These are phyloP conservation scores for Zanthoxylum bungeanum DNA, from an alignment of 345 rosid genomes.

Conservation along the genomic window DNA sequence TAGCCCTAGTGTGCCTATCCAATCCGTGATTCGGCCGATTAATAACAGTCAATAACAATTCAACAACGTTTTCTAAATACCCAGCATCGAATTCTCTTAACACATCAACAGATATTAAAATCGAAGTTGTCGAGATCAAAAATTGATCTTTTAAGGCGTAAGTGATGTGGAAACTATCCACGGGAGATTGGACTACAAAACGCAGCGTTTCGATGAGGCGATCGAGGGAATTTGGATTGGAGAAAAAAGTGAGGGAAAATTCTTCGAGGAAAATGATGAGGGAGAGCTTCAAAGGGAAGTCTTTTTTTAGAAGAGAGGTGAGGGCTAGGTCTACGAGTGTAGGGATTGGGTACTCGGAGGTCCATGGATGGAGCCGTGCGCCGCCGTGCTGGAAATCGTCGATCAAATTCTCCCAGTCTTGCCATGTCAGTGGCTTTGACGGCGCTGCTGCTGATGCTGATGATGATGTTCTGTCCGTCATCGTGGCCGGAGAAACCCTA, in stretches of 20 bases:
- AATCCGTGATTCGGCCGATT: conserved; percentile 88
- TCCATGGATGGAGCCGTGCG: conserved; percentile 52
- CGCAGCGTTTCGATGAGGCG: conserved; percentile 71
- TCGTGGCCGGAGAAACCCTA: conserved; percentile 13
- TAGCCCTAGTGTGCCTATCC: conserved; percentile 79
- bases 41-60: conserved; percentile 62
- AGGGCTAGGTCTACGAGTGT: conserved; percentile 59
- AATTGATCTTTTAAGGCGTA: conserved; percentile 75
- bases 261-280: conserved; percentile 83
- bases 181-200: conserved; percentile 63
- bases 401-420: conserved; percentile 80
- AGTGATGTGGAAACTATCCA: conserved; percentile 44
- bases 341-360: conserved; percentile 30
- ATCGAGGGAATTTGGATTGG: conserved; percentile 28
- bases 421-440: conserved; percentile 48
- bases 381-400: conserved; percentile 77
- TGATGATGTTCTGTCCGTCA: conserved; percentile 27
- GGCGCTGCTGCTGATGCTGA: conserved; percentile 11
- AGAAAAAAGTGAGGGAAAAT: conserved; percentile 38
- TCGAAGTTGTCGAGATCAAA: conserved; percentile 71
- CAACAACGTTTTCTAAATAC: conserved; percentile 53
- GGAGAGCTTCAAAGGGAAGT: conserved; percentile 65
- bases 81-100: conserved; percentile 27
- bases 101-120: conserved; percentile 57
- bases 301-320: conserved; percentile 58